Base-by-base conservation (phyloP, 2,329 filamentous ascomycete species). In the Diaporthe batatas region DNA sequence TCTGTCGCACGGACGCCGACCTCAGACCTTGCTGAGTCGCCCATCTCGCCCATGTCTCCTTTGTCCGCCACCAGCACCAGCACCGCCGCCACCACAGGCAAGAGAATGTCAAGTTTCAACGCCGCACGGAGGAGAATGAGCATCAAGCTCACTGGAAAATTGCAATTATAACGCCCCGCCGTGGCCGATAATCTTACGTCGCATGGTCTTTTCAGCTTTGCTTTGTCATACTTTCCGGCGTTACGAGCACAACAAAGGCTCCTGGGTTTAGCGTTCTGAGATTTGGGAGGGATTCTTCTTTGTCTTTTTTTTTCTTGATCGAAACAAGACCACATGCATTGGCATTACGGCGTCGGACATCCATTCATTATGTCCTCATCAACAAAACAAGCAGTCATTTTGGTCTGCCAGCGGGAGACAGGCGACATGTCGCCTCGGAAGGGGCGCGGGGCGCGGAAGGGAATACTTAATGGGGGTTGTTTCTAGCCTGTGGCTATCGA, bases 91-190 rank as follows among this genome's bases (percentile, higher is more conserved):
- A 74, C 67, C 34, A 44, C 58, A 34, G 65, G 44, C 67, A 74
- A 74, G 71, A 72, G 73, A 34, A 65, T 72, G 49, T 74, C 73
- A 10, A 67, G 70, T 14, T 74, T 74, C 53, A 65, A 57, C 6
- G 64, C 72, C 36, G 70, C 65, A 2, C 44, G 73, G 59, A 73
- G 73, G 71, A 72, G 73, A 39, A 74, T 74, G 73, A 73, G 71
- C 59, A 55, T 74, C 29, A 74, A 74, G 71, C 70, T 74, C 32
- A 62, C 67, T 16, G 71, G 73, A n/a, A 74, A 73, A 58, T 34
- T 73, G 39, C 73, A 73, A 49, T 32, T 71, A 23, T 74, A 53
- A 68, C 39, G 34, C 32, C 21, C 16, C 6, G 25, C 32, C 25
- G 51, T 10, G 39, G 16, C 53, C 25, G 7, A 16, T 57, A 25